Base-by-base conservation (phyloP, 345 rosid species). In the Sisymbrium irio region DNA sequence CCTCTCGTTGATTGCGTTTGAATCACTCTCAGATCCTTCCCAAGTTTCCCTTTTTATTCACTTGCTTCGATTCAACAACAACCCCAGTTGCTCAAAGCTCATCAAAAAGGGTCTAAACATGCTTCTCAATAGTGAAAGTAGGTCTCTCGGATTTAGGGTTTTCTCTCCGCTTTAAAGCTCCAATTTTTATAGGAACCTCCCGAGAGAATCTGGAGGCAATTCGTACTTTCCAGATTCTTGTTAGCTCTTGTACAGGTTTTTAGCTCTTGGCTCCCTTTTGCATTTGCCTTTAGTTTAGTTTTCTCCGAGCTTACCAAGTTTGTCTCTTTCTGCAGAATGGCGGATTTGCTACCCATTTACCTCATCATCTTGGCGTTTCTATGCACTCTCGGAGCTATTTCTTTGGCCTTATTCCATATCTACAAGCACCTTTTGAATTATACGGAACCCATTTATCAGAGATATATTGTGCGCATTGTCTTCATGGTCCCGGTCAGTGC, bases 391-490 rank as follows among this genome's bases (percentile, higher is more conserved):
- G 96, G 88, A 59, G 91, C 99, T 39, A 88, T 87, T 65, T 80
- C 84, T 27, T 76, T 92, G 86, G 92, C 97, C 12, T 68, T 88
- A 54, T 77, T 78, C 56, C 97, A 95, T 74, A 89, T 95, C 56
- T 95, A 92, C 82, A 80, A 87, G 74, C 99, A 95, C 74, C 87
- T 95, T 4, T 66, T 85, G 80, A 95, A 95, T 77, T 95, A 95
- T 61, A 92, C 97, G 0, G 97, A 95, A 78, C 99, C 99, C 71
- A 88, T 86, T 73, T 92, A 89, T 46, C 99, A 95, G 88, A 87
- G 97, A 87, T 95, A 73, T 62, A 92, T 92, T 18, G 99, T 95
- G 10, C 97, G 97, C 70, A 95, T 95, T 55, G 85, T 95, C 77
- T 90, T 92, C 65, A 95, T 95, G 97, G 99, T 95, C 74, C 99